These are phyloP conservation scores for Melanomma pulvis-pyrius DNA, from an alignment of 495 filamentous ascomycete genomes.

Conservation along the genomic window DNA sequence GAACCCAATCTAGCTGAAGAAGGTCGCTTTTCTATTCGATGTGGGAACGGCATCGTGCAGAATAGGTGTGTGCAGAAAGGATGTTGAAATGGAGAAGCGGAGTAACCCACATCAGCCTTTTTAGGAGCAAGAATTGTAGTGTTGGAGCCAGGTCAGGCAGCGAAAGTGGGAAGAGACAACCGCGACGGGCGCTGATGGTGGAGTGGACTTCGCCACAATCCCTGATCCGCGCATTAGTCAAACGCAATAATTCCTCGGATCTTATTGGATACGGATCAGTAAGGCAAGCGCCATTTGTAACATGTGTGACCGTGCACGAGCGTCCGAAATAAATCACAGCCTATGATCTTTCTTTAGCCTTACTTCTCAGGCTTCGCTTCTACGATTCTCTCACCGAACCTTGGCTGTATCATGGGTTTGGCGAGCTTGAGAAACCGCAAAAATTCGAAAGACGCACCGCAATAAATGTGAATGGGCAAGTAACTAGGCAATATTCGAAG, in stretches of 20 bases:
- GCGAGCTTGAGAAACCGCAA: not conserved
- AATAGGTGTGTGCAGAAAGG: not conserved
- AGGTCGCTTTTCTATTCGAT: slow-evolving; percentile 8
- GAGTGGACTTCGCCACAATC: not conserved
- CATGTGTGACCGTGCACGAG: not conserved
- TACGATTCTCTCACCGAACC: not conserved
- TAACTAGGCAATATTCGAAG: not conserved
- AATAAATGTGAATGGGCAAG: not conserved
- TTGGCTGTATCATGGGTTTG: not conserved
- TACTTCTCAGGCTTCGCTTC: slow-evolving; percentile 2
- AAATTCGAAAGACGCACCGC: not conserved
- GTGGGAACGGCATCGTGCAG: not conserved
- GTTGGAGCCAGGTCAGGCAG: not conserved
- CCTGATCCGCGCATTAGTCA: not conserved
- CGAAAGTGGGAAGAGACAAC: not conserved
- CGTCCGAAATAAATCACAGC: slow-evolving; percentile 4
- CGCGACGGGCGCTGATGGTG: not conserved
- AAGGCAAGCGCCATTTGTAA: not conserved
- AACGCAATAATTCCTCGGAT: not conserved
- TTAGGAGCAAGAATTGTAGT: not conserved
- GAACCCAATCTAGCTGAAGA: not conserved
- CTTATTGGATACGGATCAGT: slow-evolving; percentile 3
- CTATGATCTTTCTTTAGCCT: slow-evolving; percentile 1
- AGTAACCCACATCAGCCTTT: not conserved
- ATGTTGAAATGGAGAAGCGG: not conserved